Conservation (phyloP, 1,284 basidiomycete genomes). For the Neolentinus lepideus region DNA sequence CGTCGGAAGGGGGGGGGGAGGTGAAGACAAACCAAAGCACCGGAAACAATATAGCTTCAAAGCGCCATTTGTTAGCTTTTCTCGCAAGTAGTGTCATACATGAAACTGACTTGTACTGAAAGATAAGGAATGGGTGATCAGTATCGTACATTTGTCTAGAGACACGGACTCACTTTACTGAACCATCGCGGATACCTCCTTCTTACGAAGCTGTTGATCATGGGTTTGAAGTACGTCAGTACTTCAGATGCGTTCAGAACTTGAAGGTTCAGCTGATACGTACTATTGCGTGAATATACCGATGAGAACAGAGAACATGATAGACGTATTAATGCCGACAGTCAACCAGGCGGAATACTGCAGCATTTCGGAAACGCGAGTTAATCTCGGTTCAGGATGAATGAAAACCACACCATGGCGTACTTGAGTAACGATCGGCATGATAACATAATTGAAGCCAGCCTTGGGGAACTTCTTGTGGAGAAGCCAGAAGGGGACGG, state of each 20-base stretch:
- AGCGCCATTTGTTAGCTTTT: neutral
- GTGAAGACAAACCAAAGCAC: slow-evolving; percentile 7
- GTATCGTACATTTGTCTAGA: neutral
- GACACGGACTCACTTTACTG: slow-evolving; percentile 9
- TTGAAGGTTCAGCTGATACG: slow-evolving; percentile 14
- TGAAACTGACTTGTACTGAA: slow-evolving; percentile 4
- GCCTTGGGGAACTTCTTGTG: slow-evolving; percentile 39
- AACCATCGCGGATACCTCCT: slow-evolving; percentile 35
- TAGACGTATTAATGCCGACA: slow-evolving; percentile 46
- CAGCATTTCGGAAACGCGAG: slow-evolving; percentile 19
- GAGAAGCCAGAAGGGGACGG: slow-evolving; percentile 45
- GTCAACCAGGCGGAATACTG: slow-evolving; percentile 31
- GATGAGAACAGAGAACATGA: slow-evolving; percentile 38
- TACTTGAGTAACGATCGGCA: slow-evolving; percentile 29
- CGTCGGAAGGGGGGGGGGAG: neutral
- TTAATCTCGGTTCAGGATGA: neutral
- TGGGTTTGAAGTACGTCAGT: neutral
- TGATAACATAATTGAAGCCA: slow-evolving; percentile 38
- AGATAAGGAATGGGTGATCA: neutral
- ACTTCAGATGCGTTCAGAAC: neutral
- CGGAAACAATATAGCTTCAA: slow-evolving; percentile 9
- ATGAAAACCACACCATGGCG: slow-evolving; percentile 17
- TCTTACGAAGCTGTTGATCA: slow-evolving; percentile 7
- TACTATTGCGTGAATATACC: slow-evolving; percentile 45
- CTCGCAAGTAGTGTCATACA: neutral